Evolutionary conservation across 495 filamentous ascomycete genomes (phyloP).

Genomic region (Thermochaetoides thermophila): DNA sequence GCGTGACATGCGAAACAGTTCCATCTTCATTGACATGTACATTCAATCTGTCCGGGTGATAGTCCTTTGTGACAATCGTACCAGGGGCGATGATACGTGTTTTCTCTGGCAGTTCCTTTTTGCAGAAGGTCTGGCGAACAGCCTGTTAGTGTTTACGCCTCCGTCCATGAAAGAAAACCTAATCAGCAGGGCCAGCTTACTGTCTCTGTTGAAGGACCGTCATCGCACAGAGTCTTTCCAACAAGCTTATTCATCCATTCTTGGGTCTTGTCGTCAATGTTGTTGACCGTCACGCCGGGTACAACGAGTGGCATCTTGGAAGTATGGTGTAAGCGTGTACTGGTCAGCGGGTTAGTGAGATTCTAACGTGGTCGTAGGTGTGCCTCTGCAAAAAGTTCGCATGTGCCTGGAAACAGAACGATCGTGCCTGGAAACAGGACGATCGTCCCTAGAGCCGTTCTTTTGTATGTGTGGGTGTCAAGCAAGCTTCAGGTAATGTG

Average conservation of each 20-base stretch:
- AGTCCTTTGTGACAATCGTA: conserved; percentile 46
- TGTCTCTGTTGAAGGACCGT: conserved; percentile 27
- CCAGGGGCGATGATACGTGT: conserved; percentile 54
- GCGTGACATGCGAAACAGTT: conserved; percentile 54
- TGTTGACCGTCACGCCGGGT: conserved; percentile 50
- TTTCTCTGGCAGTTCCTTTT: conserved; percentile 51
- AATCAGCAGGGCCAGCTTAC: too few species aligned
- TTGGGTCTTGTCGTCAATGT: conserved; percentile 36
- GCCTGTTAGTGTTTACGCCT: too few species aligned
- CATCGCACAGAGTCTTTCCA: conserved; percentile 52
- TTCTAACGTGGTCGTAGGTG: not conserved
- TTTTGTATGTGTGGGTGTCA: too few species aligned
- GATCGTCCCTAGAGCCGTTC: too few species aligned
- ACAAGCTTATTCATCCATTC: conserved; percentile 62
- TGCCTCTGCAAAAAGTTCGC: not conserved
- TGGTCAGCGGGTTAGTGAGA: not conserved
- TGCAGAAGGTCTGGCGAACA: conserved; percentile 50
- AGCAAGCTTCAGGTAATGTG: not conserved
- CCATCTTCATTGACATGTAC: conserved; percentile 58
- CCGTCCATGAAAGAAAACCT: too few species aligned
- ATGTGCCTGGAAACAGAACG: not conserved
- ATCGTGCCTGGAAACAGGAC: too few species aligned
- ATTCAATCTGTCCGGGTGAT: conserved; percentile 48
- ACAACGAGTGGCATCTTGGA: conserved; percentile 71
- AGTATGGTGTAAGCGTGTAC: not conserved